A percentile compares a stretch with the other conserved stretches of the same genome.
Evolutionary conservation across 2,329 filamentous ascomycete genomes (phyloP).

Genomic region (Monilinia laxa): DNA sequence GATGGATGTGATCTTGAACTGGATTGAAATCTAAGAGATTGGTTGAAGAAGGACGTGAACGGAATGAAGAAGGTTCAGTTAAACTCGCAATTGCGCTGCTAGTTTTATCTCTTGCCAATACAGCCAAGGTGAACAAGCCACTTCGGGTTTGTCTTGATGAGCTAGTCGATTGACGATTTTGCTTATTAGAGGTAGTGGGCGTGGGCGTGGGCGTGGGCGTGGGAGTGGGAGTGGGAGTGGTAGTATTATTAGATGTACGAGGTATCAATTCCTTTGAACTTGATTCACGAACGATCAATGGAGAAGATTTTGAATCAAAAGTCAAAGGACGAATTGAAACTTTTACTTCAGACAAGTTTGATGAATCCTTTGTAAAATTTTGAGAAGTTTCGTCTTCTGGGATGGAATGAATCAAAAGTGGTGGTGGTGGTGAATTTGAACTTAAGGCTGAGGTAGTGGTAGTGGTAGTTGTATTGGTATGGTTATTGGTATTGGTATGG

Average conservation of each 20-base stretch:
- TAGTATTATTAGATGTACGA: slow-evolving; percentile 20
- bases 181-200: neutral
- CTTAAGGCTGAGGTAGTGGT: neutral
- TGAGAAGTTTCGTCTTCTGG: slow-evolving; percentile 8
- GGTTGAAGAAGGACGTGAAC: slow-evolving; percentile 31
- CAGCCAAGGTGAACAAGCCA: slow-evolving; percentile 36
- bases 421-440: neutral
- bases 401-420: slow-evolving; percentile 4
- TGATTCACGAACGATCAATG: slow-evolving; percentile 14
- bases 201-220: no score
- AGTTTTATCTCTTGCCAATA: slow-evolving; percentile 40
- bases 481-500: no score
- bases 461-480: neutral
- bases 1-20: slow-evolving; percentile 15
- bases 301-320: slow-evolving; percentile 19
- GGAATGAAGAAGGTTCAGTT: slow-evolving; percentile 35
- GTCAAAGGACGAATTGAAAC: neutral
- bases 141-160: slow-evolving; percentile 33
- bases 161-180: slow-evolving; percentile 35
- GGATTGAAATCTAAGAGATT: slow-evolving; percentile 26
- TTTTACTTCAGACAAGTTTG: neutral
- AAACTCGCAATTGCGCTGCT: slow-evolving; percentile 38
- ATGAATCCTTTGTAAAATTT: neutral
- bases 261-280: slow-evolving; percentile 17
- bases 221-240: no score